phyloP scores from a whole-genome alignment of 2,329 filamentous ascomycete genomes.

The Rutstroemia sydowiana region DNA sequence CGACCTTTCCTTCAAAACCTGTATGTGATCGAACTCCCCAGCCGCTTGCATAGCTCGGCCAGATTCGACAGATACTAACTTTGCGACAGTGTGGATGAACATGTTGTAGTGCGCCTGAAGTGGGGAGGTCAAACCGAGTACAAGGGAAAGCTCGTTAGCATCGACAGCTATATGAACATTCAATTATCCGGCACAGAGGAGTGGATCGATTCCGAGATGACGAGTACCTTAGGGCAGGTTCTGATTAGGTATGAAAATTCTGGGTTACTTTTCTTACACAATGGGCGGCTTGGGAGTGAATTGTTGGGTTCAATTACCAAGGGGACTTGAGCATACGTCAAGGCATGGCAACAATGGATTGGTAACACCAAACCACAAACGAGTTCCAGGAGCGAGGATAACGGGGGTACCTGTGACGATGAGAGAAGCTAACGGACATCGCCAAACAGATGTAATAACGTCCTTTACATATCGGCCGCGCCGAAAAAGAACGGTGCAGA shows the following conservation, averaged over 20 bases:
- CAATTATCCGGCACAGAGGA: constrained; percentile 88
- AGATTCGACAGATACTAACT: constrained; percentile 8
- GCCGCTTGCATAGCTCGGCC: neutral
- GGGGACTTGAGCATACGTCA: neutral
- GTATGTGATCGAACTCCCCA: constrained; percentile 42
- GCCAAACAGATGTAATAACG: constrained; percentile 74
- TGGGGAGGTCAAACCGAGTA: constrained; percentile 93
- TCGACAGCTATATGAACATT: constrained; percentile 99
- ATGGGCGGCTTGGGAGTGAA: no score
- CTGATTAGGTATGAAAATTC: constrained; percentile 65
- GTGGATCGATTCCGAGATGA: constrained; percentile 81
- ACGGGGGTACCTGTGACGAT: neutral
- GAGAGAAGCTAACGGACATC: constrained; percentile 1
- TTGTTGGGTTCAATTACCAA: neutral
- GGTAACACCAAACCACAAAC: no score
- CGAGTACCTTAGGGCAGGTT: constrained; percentile 80
- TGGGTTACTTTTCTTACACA: constrained; percentile 1
- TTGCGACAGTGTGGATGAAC: constrained; percentile 66
- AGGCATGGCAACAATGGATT: neutral
- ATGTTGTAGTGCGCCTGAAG: constrained; percentile 88
- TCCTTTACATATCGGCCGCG: constrained; percentile 76
- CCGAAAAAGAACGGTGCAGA: constrained; percentile 43
- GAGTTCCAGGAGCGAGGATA: neutral
- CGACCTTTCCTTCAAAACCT: constrained; percentile 92
- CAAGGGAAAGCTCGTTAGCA: constrained; percentile 83